These are phyloP conservation scores for Cenococcum geophilum DNA, from an alignment of 495 filamentous ascomycete genomes.

Conservation along the genomic window DNA sequence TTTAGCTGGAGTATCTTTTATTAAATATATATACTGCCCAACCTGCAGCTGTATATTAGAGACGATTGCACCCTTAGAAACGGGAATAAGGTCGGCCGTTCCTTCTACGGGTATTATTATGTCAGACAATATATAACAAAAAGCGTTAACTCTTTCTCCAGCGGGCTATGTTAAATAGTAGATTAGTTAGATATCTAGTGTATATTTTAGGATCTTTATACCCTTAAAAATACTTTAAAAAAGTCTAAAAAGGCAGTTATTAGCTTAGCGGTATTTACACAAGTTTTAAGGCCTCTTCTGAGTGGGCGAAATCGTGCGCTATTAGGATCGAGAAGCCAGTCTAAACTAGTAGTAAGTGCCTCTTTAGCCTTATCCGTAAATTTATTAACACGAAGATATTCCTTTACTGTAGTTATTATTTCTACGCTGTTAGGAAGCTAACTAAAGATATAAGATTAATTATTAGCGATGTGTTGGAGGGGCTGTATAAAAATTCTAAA, in stretches of 20 bases:
- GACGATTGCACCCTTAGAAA: neutral
- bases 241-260: neutral
- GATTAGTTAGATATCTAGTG: constrained; percentile 5
- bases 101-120: neutral
- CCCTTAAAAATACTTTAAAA: neutral
- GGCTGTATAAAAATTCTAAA: neutral
- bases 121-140: neutral
- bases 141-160: neutral
- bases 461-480: neutral
- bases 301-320: neutral
- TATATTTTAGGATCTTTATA: constrained; percentile 1
- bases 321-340: neutral
- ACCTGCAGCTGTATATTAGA: neutral
- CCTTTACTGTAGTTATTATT: constrained; percentile 1
- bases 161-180: neutral
- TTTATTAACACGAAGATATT: neutral
- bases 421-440: neutral
- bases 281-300: neutral
- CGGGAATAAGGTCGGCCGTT: neutral
- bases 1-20: neutral
- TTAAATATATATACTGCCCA: constrained; percentile 1
- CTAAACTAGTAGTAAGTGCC: neutral
- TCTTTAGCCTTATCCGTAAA: neutral
- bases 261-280: neutral
- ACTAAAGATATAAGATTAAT: neutral